Conservation (phyloP, 805 yeast species). For the Cyberlindnera petersonii region DNA sequence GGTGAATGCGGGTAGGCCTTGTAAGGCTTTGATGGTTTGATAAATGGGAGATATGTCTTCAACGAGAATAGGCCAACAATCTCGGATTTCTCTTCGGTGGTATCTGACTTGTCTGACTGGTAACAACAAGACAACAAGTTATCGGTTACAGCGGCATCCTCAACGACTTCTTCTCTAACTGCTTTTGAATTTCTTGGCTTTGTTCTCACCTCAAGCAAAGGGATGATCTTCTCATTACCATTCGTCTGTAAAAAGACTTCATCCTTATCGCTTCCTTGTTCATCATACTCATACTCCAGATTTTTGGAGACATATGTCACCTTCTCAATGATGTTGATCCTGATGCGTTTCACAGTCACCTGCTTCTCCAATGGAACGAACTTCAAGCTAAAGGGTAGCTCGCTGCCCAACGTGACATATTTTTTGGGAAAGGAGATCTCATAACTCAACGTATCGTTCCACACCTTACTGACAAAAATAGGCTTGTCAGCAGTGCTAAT, state of each 20-base stretch:
- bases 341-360: slow-evolving; percentile 57
- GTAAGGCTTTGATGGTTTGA: slow-evolving; percentile 17
- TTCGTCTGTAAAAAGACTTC: slow-evolving; percentile 11
- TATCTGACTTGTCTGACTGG: slow-evolving; percentile 29
- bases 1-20: slow-evolving; percentile 8
- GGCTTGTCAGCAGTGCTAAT: slow-evolving; percentile 56
- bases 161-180: slow-evolving; percentile 57
- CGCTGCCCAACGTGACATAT: slow-evolving; percentile 60
- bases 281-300: slow-evolving; percentile 50
- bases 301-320: slow-evolving; percentile 59
- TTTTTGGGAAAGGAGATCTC: slow-evolving; percentile 70
- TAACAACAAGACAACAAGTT: slow-evolving; percentile 58
- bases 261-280: slow-evolving; percentile 15
- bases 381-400: slow-evolving; percentile 57
- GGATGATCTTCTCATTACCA: slow-evolving; percentile 46
- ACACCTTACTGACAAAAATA: slow-evolving; percentile 66
- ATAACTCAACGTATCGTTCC: slow-evolving; percentile 70
- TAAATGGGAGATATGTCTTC: slow-evolving; percentile 18
- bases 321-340: slow-evolving; percentile 62
- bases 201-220: slow-evolving; percentile 63
- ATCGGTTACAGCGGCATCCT: slow-evolving; percentile 49
- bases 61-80: slow-evolving; percentile 22
- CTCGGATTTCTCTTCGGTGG: slow-evolving; percentile 20
- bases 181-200: slow-evolving; percentile 40
- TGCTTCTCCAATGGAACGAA: slow-evolving; percentile 63